Percentiles rank a stretch among this genome's conserved stretches.
Evolutionary conservation across 306 rosid species (phyloP).

Genomic region (Herpetospermum pedunculosum): DNA sequence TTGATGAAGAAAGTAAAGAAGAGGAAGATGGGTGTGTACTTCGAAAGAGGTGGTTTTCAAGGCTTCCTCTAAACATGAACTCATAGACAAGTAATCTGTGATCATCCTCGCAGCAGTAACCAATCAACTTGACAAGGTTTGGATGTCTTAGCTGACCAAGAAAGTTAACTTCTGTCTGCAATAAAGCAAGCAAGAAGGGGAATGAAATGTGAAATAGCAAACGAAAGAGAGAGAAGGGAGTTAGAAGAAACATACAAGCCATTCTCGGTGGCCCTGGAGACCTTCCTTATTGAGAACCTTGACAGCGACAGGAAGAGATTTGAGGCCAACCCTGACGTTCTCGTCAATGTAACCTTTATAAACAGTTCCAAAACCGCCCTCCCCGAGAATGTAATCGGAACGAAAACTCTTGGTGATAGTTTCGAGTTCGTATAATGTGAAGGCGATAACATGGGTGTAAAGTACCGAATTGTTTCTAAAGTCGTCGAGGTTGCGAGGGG

Average conservation of each 20-base stretch:
- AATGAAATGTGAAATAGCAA: too few relatives aligned
- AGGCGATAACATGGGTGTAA: constrained; percentile 81
- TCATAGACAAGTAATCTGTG: constrained; percentile 93
- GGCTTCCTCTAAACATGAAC: constrained; percentile 97
- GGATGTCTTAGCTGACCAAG: constrained; percentile 96
- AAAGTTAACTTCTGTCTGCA: constrained; percentile 92
- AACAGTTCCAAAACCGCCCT: constrained; percentile 97
- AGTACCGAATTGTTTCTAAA: constrained; percentile 61
- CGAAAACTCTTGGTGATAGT: constrained; percentile 96
- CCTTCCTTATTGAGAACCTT: constrained; percentile 97
- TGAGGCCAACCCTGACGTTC: constrained; percentile 92
- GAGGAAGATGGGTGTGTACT: constrained; percentile 33
- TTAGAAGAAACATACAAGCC: constrained; percentile 55
- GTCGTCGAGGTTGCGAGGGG: constrained; percentile 65
- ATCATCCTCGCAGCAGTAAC: constrained; percentile 97
- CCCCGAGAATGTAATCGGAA: constrained; percentile 82
- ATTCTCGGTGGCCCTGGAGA: constrained; percentile 93
- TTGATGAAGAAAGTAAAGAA: background rate
- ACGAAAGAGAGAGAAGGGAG: background rate
- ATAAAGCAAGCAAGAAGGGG: background rate
- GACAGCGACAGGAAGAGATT: constrained; percentile 91
- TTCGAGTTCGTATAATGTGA: constrained; percentile 85
- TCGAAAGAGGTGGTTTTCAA: constrained; percentile 91
- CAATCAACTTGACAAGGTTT: constrained; percentile 92
- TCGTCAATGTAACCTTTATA: constrained; percentile 97